Base-by-base conservation (phyloP, 768 basidiomycete genomes). In the Boletus tylopilopsis region DNA sequence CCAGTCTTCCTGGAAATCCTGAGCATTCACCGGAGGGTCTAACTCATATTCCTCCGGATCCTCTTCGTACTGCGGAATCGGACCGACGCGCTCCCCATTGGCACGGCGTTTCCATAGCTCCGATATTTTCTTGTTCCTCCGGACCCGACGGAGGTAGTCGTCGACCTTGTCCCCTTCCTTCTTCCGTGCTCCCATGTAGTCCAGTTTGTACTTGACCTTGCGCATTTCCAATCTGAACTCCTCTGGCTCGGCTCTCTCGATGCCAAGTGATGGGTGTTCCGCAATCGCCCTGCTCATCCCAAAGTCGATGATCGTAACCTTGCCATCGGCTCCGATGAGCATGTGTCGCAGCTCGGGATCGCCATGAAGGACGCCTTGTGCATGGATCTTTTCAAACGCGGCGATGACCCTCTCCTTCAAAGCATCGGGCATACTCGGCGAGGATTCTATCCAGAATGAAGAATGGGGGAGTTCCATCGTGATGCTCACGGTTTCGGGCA, bases 361-460 rank as follows among this genome's bases (percentile, higher is more conserved):
- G 15, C 77, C 76, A 39, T 80, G 79, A 27, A 73, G 68, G 39
- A 81, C 71, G 2, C 77, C 77, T 15, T 62, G 67, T 3, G 68
- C 64, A 56, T 81, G 79, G 11, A 81, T 60, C 53, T 74, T 70
- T 47, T 72, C 64, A 53, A 77, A 78, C 10, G 81, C 77, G 4
- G 70, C 69, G 10, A 85, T 62, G 49, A 78, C 76, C 27, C 69
- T 69, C 47, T 76, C 69, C 63, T 85, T 85, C 45, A 83, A 64
- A 11, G 72, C 62, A 7, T 63, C 56, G 4, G 82, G 80, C 81
- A 85, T 84, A 36, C 70, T 73, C 3, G 75, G 62, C 5, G 75
- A 78, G 13, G 84, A 79, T 54, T 83, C 76, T 51, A 81, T 73
- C 82, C 84, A 84, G 62, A 83, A 80, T 7, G 73, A 71, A 15